These are phyloP conservation scores for Xylaria sp. DNA, from an alignment of 2,329 filamentous ascomycete genomes.

Conservation along the genomic window DNA sequence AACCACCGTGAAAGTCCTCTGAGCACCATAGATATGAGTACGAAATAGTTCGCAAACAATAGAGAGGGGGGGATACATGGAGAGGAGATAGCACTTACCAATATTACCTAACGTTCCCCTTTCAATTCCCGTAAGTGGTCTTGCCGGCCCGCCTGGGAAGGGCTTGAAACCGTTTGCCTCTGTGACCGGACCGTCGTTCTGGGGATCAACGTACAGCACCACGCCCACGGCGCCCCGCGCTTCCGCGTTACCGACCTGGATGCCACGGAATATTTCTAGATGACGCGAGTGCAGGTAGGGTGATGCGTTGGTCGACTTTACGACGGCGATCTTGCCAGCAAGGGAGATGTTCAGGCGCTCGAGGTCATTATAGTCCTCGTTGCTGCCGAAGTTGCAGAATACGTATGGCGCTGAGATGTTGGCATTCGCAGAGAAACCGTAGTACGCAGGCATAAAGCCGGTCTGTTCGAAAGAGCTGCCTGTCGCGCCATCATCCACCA, in stretches of 20 bases:
- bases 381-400: slow-evolving; percentile 9
- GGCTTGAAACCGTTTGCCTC: slow-evolving; percentile 10
- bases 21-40: background rate
- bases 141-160: background rate
- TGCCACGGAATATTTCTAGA: slow-evolving; percentile 3
- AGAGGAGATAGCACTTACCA: slow-evolving; percentile 1
- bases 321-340: background rate
- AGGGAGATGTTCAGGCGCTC: background rate
- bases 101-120: slow-evolving; percentile 5
- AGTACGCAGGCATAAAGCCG: slow-evolving; percentile 10
- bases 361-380: slow-evolving; percentile 3
- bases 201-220: slow-evolving; percentile 2
- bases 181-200: slow-evolving; percentile 9
- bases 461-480: background rate
- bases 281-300: background rate
- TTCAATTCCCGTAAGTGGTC: slow-evolving; percentile 7
- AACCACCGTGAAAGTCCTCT: background rate
- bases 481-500: background rate
- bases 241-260: slow-evolving; percentile 2
- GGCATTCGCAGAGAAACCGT: background rate
- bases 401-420: slow-evolving; percentile 8
- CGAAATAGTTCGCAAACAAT: no score
- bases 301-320: slow-evolving; percentile 5
- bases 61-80: no score
- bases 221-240: background rate